A percentile compares a stretch with the other conserved stretches of the same genome.
phyloP scores from a whole-genome alignment of 768 basidiomycete species.

The Mycena albidolilacea region DNA sequence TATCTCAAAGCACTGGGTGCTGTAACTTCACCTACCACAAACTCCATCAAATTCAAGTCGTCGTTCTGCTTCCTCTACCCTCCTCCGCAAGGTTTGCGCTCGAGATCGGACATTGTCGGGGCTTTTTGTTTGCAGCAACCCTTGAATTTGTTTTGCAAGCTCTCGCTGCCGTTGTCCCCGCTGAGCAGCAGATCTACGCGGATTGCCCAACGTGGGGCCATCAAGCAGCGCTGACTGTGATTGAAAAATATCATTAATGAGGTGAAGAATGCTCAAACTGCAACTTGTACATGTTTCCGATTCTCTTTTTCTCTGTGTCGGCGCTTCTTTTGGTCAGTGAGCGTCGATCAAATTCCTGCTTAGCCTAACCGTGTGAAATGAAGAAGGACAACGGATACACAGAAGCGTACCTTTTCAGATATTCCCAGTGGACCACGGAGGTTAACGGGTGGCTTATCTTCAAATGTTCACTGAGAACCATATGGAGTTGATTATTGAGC shows the following conservation, averaged over 20 bases:
- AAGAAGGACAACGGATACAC: too few species aligned
- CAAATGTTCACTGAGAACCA: constrained; percentile 10
- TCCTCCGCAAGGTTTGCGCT: constrained; percentile 3
- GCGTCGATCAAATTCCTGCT: too few species aligned
- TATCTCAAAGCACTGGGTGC: not conserved
- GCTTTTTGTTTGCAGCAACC: not conserved
- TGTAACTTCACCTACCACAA: too few species aligned
- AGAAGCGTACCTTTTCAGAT: not conserved
- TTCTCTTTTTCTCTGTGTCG: too few species aligned
- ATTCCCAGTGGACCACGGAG: not conserved
- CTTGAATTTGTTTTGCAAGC: constrained; percentile 6
- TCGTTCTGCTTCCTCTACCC: not conserved
- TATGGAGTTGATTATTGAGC: not conserved
- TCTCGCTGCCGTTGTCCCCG: constrained; percentile 1
- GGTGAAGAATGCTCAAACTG: too few species aligned
- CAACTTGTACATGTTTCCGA: too few species aligned
- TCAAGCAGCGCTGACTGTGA: not conserved
- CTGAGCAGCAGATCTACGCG: not conserved
- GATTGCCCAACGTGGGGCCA: constrained; percentile 4
- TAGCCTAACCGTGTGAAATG: too few species aligned
- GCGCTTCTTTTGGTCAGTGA: too few species aligned
- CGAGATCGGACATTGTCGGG: not conserved
- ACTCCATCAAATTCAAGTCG: too few species aligned
- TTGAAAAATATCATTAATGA: too few species aligned
- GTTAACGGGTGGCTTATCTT: constrained; percentile 5